Evolutionary conservation across 257 asterid genomes (phyloP).

Genomic region (Przewalskia tangutica): DNA sequence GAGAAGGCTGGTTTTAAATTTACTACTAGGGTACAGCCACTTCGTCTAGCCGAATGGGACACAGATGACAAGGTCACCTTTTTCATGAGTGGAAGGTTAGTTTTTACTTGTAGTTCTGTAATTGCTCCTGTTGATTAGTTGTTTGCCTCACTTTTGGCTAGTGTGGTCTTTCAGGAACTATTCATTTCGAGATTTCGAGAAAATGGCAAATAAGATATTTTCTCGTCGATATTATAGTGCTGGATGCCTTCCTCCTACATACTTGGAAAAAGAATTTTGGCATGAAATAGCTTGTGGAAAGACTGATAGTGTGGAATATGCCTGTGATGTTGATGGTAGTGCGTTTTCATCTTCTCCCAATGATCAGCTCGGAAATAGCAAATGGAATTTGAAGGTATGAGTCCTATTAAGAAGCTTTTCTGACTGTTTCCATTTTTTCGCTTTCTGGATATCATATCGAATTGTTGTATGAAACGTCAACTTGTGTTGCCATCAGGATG

Average conservation of each 20-base stretch:
- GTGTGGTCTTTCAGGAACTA: constrained; percentile 62
- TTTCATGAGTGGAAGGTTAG: constrained; percentile 93
- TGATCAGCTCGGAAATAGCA: constrained; percentile 85
- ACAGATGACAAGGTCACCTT: constrained; percentile 82
- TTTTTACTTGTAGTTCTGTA: constrained; percentile 4
- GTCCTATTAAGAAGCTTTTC: constrained; percentile 10
- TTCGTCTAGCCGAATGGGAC: constrained; percentile 95
- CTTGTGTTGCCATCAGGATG: background rate
- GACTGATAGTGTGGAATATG: constrained; percentile 98
- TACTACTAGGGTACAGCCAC: constrained; percentile 96
- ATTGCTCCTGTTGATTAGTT: background rate
- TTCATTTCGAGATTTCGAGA: constrained; percentile 93
- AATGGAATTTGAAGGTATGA: constrained; percentile 95
- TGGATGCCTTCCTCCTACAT: constrained; percentile 85
- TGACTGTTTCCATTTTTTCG: background rate
- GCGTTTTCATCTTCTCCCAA: constrained; percentile 84
- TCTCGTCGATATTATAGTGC: constrained; percentile 82
- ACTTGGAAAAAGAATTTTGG: constrained; percentile 97
- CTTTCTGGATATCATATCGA: background rate
- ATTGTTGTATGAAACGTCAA: background rate
- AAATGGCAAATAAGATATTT: constrained; percentile 95
- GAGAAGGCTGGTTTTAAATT: constrained; percentile 85
- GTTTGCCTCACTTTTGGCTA: constrained; percentile 20
- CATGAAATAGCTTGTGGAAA: constrained; percentile 91
- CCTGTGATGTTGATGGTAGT: constrained; percentile 99